Evolutionary conservation across 169 alveolate species (phyloP).

Genomic region (Prorocentrum cordatum): DNA sequence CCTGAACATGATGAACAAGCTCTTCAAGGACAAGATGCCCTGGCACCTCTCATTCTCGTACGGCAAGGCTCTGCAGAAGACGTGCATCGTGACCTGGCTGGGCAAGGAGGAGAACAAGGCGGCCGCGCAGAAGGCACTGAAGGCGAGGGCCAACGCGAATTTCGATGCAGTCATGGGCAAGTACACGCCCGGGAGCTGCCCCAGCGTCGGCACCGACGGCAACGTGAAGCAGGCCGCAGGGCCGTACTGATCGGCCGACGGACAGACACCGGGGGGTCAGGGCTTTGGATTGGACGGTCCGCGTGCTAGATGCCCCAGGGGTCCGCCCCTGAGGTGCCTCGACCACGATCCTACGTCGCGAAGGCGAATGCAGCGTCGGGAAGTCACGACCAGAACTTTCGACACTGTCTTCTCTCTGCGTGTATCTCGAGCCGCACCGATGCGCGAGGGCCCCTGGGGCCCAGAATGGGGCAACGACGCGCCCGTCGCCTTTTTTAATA

Average conservation of each 20-base stretch:
- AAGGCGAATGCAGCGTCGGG: too few relatives aligned
- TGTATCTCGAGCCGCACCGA: too few relatives aligned
- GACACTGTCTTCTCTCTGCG: too few relatives aligned
- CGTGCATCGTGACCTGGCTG: slow-evolving; percentile 92
- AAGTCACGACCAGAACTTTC: too few relatives aligned
- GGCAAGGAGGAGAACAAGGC: slow-evolving; percentile 91
- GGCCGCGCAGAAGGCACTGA: slow-evolving; percentile 92
- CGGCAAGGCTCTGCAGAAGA: slow-evolving; percentile 97
- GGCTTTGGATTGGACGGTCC: too few relatives aligned
- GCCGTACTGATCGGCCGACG: slow-evolving; percentile 39
- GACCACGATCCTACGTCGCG: too few relatives aligned
- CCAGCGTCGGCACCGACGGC: slow-evolving; percentile 52
- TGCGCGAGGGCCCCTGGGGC: too few relatives aligned
- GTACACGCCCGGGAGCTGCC: slow-evolving; percentile 71
- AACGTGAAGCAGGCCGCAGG: slow-evolving; percentile 54
- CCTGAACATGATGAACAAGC: slow-evolving; percentile 90
- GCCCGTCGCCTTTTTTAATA: too few relatives aligned
- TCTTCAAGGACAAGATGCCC: slow-evolving; percentile 78
- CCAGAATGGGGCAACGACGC: too few relatives aligned
- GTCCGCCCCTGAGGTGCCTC: too few relatives aligned
- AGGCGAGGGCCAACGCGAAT: slow-evolving; percentile 93
- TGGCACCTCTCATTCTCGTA: slow-evolving; percentile 96
- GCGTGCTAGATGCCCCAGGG: too few relatives aligned
- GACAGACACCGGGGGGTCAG: too few relatives aligned
- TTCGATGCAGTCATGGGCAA: slow-evolving; percentile 91